These are phyloP conservation scores for Xylaria acuta DNA, from an alignment of 495 filamentous ascomycete species.

Conservation along the genomic window DNA sequence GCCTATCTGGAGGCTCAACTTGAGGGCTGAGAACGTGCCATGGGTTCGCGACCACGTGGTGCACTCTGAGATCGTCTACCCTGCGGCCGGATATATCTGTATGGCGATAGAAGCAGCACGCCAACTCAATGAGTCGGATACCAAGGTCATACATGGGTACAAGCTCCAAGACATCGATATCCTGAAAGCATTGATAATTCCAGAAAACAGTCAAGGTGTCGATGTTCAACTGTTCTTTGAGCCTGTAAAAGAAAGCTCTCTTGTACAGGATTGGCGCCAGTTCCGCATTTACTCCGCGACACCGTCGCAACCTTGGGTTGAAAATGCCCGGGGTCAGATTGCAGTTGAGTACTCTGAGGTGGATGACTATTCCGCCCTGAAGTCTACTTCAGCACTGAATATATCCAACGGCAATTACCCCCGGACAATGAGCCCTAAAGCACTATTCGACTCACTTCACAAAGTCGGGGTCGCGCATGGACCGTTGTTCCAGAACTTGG, in stretches of 20 bases:
- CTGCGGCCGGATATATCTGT: conserved; percentile 49
- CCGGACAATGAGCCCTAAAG: too few species aligned
- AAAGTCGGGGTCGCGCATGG: background rate
- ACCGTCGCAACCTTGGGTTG: conserved; percentile 41
- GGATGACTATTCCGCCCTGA: too few species aligned
- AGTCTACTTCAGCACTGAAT: background rate
- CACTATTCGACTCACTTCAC: background rate
- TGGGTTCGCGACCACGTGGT: conserved; percentile 56
- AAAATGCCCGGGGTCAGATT: conserved; percentile 52
- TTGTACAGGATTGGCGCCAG: conserved; percentile 12
- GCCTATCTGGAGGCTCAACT: conserved; percentile 50
- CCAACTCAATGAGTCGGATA: conserved; percentile 38
- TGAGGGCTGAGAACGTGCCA: conserved; percentile 46
- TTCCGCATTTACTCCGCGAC: conserved; percentile 47
- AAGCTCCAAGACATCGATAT: conserved; percentile 42
- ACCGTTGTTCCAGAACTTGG: conserved; percentile 3
- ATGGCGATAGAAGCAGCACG: conserved; percentile 54
- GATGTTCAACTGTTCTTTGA: conserved; percentile 27
- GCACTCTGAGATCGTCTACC: conserved; percentile 49
- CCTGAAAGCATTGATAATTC: conserved; percentile 45
- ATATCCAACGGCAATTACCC: background rate
- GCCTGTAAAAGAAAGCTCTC: conserved; percentile 1
- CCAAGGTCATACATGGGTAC: conserved; percentile 27
- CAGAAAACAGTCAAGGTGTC: conserved; percentile 39
- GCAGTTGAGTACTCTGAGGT: too few species aligned